phyloP scores from a whole-genome alignment of 139 green algal species.

The Closterium sp. region DNA sequence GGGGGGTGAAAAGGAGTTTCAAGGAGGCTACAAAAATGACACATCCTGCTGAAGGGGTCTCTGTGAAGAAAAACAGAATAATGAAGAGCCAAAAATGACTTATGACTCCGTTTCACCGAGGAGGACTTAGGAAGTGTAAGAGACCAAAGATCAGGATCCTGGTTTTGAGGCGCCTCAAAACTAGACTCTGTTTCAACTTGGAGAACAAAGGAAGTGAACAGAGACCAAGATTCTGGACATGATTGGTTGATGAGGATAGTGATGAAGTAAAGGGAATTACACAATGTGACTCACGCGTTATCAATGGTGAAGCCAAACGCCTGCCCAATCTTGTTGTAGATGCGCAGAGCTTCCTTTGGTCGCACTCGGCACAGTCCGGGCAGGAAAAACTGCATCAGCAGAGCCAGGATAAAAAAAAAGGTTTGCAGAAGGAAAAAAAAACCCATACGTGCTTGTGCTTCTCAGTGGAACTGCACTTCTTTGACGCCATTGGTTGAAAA shows the following conservation, averaged over 20 bases:
- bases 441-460: neutral
- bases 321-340: slow-evolving; percentile 55
- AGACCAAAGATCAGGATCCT: too few relatives aligned
- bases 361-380: slow-evolving; percentile 38
- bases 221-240: too few relatives aligned
- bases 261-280: too few relatives aligned
- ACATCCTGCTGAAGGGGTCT: too few relatives aligned
- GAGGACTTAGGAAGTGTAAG: too few relatives aligned
- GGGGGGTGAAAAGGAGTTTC: neutral
- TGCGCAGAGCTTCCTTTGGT: slow-evolving; percentile 14
- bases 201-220: too few relatives aligned
- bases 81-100: too few relatives aligned
- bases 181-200: neutral
- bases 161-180: too few relatives aligned
- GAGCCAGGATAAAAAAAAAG: neutral
- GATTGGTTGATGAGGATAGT: too few relatives aligned
- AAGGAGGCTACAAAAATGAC: too few relatives aligned
- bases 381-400: slow-evolving; percentile 39
- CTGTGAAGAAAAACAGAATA: too few relatives aligned
- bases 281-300: slow-evolving; percentile 42
- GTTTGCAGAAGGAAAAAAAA: neutral
- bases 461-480: neutral
- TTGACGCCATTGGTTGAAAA: neutral
- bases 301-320: slow-evolving; percentile 56
- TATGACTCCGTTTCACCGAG: neutral